Evolutionary conservation across 1,139 yeast genomes (phyloP), one percentile per base, ranked within the genome.

Genomic region (Yamadazyma spencermartinsiae): DNA sequence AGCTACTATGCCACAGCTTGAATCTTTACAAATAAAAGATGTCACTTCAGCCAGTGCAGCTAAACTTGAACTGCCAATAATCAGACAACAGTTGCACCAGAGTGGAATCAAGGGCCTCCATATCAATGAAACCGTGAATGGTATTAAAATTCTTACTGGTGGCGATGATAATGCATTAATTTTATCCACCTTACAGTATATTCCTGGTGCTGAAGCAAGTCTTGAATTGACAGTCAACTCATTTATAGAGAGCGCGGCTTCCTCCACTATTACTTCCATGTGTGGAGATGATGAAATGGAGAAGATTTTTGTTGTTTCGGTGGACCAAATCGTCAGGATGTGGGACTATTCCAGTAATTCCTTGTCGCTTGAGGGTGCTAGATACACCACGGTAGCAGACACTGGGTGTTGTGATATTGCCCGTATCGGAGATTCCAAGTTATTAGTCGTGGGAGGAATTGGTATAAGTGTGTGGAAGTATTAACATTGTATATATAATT

Each of bases 141-240:
- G 63, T 5, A 68, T 66, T 39, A 47, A 43, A 5, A 56, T 82
- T 11, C 58, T 81, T 4, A 80, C 96, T 1, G 97, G 96, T 15
- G 98, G 98, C 39, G 98, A 92, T 58, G 98, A 92, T 52, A 90
- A 90, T 60, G 83, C 89, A 0, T 57, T 90, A 7, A 71, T 72
- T 0, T 57, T 79, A 2, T 71, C 79, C 2, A 49, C 51, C 16
- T 56, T 83, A 23, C 35, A 37, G 2, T 37, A 63, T n/a, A 15
- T n/a, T n/a, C n/a, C n/a, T n/a, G n/a, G 13, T 4, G 46, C 45
- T 2, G 46, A 49, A 2, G 49, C 42, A 0, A 41, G 41, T 4
- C 47, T 61, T 2, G 36, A 33, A 0, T 52, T 67, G 16, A 48
- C 50, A 2, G 51, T 64, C 0, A 43, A 56, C 1, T 54, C 70